Percentiles rank a stretch among this genome's conserved stretches.
phyloP scores from a whole-genome alignment of 495 filamentous ascomycete species.

The Acidiella bohemica region DNA sequence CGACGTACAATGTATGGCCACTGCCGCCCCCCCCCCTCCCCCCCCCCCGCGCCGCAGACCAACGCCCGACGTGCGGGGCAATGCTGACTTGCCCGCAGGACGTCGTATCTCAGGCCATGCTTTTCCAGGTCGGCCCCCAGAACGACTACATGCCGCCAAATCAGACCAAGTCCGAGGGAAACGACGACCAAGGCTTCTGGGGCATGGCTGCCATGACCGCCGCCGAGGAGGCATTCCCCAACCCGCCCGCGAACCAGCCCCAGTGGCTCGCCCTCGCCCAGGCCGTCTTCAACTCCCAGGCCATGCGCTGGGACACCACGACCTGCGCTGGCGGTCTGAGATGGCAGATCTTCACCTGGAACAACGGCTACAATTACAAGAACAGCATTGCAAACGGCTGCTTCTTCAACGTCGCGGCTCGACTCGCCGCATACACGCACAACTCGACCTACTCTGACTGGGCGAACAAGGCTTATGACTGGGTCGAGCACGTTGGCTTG shows the following conservation, averaged over 20 bases:
- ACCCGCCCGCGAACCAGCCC: slow-evolving; percentile 37
- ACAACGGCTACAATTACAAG: slow-evolving; percentile 68
- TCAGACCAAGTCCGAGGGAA: slow-evolving; percentile 35
- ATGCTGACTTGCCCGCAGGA: slow-evolving; percentile 3
- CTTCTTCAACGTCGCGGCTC: slow-evolving; percentile 66
- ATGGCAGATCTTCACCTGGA: slow-evolving; percentile 80
- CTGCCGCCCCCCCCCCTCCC: too few relatives aligned
- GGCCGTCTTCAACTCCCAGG: slow-evolving; percentile 64
- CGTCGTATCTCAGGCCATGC: slow-evolving; percentile 36
- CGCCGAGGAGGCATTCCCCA: slow-evolving; percentile 37
- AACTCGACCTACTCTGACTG: slow-evolving; percentile 67
- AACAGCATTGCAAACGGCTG: slow-evolving; percentile 70
- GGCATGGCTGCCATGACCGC: slow-evolving; percentile 43
- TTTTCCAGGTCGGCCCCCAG: slow-evolving; percentile 35
- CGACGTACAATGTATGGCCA: slow-evolving; percentile 34
- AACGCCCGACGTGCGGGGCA: too few relatives aligned
- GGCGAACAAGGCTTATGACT: slow-evolving; percentile 61
- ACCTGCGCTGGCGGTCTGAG: slow-evolving; percentile 65
- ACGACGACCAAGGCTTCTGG: slow-evolving; percentile 49
- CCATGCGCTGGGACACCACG: slow-evolving; percentile 51
- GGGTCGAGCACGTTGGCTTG: slow-evolving; percentile 47
- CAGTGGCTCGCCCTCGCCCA: slow-evolving; percentile 66
- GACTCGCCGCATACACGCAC: slow-evolving; percentile 59
- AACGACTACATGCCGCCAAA: slow-evolving; percentile 39
- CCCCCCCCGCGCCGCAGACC: too few relatives aligned